Base-by-base conservation (phyloP, 2,329 filamentous ascomycete genomes). In the Leptographium flavum region DNA sequence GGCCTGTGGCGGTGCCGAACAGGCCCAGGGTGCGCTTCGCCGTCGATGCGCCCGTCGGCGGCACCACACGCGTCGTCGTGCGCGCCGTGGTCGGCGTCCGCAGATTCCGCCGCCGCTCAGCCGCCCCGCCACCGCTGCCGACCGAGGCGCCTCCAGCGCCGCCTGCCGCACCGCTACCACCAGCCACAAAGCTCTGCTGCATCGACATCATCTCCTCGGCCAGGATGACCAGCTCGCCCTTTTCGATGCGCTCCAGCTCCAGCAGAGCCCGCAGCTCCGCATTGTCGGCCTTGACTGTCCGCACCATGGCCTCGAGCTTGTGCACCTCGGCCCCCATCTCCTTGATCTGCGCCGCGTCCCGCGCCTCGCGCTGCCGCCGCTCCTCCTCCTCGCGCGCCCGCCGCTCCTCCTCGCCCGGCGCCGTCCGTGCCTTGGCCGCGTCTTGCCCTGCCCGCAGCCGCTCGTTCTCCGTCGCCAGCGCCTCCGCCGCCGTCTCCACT, bases 131-230 rank as follows among this genome's bases (percentile, higher is more conserved):
- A 4, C 10, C 30, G 30, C 15, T 28, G 55, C 51, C 39, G 57
- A 46, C 10, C 11, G 17, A 4, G 15, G 15, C 19, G 17, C 2
- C 19, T 19, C 17, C 22, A 19, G 17, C 19, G 7, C 6, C 35
- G 6, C 17, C 36, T 27, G n/a, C 22, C n/a, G 11, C 22, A 36
- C 2, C 15, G 14, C 21, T 31, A 10, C 23, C 21, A 8, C 25
- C 39, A 2, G 59, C 61, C 40, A 66, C 62, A 42, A 70, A 63
- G 55, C 65, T 71, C 59, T 78, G 70, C 47, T 53, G 51, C 63
- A 90, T 78, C 43, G 70, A 68, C 63, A 92, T 81, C 79, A 92
- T 83, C 65, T 92, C 85, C 60, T 92, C 85, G 1, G 86, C 85
- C 5, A 87, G 73, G 46, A 79, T 75, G 31, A 92, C 85, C 33